phyloP scores from a whole-genome alignment of 2,329 filamentous ascomycete species.

The Immersiporthe knoxdaviesiana region DNA sequence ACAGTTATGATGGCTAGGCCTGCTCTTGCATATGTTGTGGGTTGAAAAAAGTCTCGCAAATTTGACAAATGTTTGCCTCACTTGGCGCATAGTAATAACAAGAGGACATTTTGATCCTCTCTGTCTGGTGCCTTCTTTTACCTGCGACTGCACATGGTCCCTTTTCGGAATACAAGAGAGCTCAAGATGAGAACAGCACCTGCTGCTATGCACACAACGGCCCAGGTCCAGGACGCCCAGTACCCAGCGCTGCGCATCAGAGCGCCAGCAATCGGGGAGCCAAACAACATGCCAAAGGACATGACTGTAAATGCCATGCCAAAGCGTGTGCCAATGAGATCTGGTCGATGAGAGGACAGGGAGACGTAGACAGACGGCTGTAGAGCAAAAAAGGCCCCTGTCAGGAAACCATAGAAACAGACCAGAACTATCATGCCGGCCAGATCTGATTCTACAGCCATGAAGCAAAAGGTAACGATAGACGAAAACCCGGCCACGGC shows the following conservation, averaged over 20 bases:
- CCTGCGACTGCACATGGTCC: not conserved
- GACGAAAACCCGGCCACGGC: not conserved
- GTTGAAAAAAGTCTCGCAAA: no score
- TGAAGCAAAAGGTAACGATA: conserved; percentile 11
- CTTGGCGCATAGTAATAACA: no score
- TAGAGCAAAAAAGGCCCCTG: conserved; percentile 15
- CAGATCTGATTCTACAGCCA: not conserved
- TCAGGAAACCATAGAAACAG: conserved; percentile 17
- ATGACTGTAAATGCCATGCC: conserved; percentile 23
- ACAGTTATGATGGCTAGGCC: no score
- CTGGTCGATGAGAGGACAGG: not conserved
- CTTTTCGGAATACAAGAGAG: not conserved
- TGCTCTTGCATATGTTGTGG: no score
- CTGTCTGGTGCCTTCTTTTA: not conserved
- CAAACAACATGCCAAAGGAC: conserved; percentile 17
- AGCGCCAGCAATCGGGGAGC: conserved; percentile 14
- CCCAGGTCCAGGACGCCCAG: not conserved
- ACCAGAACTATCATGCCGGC: conserved; percentile 13
- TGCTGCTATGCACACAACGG: not conserved
- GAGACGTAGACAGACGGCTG: conserved; percentile 18
- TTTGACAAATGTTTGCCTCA: no score
- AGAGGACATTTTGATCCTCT: no score
- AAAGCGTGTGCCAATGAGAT: conserved; percentile 19
- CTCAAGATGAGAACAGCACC: not conserved
- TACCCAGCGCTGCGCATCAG: not conserved